Evolutionary conservation across 2,329 filamentous ascomycete species (phyloP), one percentile per base, ranked within the genome.

Genomic region (Bipolaris oryzae): DNA sequence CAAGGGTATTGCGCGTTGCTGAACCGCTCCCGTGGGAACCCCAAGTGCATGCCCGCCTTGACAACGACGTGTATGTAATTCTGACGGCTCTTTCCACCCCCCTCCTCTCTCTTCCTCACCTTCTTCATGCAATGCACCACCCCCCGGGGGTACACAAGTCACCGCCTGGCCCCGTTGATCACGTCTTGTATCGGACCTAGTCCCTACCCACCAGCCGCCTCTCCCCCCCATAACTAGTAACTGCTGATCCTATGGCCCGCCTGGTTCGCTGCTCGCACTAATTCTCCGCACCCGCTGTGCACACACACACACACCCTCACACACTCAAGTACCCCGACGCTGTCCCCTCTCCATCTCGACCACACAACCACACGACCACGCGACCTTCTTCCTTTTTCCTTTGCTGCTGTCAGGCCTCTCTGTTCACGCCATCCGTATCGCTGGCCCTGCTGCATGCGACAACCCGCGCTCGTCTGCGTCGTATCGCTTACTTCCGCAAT

Each of bases 131-230:
- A 67, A 68, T 72, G 69, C 66, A 57, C 66, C 55, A 60, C 63
- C 53, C 52, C 52, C 61, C 60, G 68, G 7, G 3, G 59, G 58
- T 46, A 55, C 55, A 43, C 58, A 57, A 58, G 52, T 58, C 62
- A 47, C 62, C 62, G 51, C 60, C 63, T 56, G 43, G 62, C 61
- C 57, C 62, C 66, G 68, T 69, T 71, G 69, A 70, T 70, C 70
- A 55, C 59, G 60, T 57, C 66, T 65, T 63, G 57, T 60, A 59
- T 58, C 50, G 50, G 51, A 53, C 44, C 55, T 60, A 58, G 60
- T 56, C 71, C 69, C 63, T 71, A 68, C 65, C 55, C 54, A 56
- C 62, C 64, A 58, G 52, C 70, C 64, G 49, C 55, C 51, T 42
- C 60, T 63, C 67, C 61, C 53, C 67, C 67, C n/a, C n/a, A 68